Evolutionary conservation across 2,329 filamentous ascomycete genomes (phyloP).

Genomic region (Colletotrichum magnum): DNA sequence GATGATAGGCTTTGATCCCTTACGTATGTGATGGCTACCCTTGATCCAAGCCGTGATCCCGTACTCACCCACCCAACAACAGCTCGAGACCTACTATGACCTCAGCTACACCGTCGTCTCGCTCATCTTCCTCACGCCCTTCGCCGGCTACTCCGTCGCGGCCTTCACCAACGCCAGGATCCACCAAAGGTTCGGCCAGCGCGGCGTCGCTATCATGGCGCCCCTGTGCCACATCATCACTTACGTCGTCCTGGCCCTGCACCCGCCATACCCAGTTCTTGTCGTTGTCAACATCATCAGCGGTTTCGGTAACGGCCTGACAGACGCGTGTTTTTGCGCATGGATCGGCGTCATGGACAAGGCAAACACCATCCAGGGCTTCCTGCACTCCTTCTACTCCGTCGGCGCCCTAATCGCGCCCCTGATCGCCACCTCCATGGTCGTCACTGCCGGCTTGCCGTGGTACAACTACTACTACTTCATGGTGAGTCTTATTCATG

Average conservation of each 20-base stretch:
- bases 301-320: constrained; percentile 77
- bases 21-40: constrained; percentile 47
- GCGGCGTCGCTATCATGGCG: constrained; percentile 75
- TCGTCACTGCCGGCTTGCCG: constrained; percentile 68
- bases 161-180: constrained; percentile 73
- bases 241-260: constrained; percentile 71
- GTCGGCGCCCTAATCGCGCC: constrained; percentile 75
- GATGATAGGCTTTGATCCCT: constrained; percentile 54
- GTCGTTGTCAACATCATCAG: constrained; percentile 74
- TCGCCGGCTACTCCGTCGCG: constrained; percentile 73
- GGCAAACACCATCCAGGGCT: constrained; percentile 76
- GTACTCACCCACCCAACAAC: background rate
- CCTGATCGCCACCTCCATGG: constrained; percentile 76
- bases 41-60: rapidly evolving
- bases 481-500: constrained; percentile 67
- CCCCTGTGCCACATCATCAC: constrained; percentile 73
- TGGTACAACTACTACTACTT: constrained; percentile 82
- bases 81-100: constrained; percentile 74
- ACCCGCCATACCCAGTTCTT: constrained; percentile 76
- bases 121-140: constrained; percentile 74
- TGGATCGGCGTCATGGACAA: constrained; percentile 76
- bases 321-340: constrained; percentile 65
- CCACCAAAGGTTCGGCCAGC: constrained; percentile 73
- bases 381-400: constrained; percentile 77
- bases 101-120: constrained; percentile 73